Percentiles rank a stretch among this genome's conserved stretches.
phyloP scores from a whole-genome alignment of 805 yeast species.

The Candida corydali region DNA sequence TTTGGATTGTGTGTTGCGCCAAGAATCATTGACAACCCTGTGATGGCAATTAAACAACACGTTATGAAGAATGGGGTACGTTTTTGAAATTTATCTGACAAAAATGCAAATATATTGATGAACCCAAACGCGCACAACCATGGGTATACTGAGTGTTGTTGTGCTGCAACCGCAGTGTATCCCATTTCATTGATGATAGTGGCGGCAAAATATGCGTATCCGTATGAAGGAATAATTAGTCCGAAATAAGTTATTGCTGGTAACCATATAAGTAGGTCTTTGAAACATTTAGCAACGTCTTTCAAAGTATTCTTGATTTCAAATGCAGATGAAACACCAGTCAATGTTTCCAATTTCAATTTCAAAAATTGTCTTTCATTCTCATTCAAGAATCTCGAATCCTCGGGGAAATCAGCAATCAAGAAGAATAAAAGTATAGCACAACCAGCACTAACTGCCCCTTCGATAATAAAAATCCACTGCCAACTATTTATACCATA shows the following conservation, averaged over 20 bases:
- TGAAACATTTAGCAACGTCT: constrained; percentile 48
- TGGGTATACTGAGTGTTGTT: constrained; percentile 80
- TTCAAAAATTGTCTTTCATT: constrained; percentile 43
- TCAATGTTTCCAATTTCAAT: constrained; percentile 54
- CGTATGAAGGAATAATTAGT: constrained; percentile 64
- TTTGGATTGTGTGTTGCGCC: constrained; percentile 37
- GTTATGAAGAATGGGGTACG: constrained; percentile 44
- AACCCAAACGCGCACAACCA: constrained; percentile 75
- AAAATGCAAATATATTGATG: constrained; percentile 54
- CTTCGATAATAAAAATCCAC: constrained; percentile 51
- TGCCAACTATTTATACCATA: constrained; percentile 45
- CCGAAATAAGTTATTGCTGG: constrained; percentile 63
- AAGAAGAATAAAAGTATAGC: constrained; percentile 40
- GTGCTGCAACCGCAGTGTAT: constrained; percentile 68
- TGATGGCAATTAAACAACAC: constrained; percentile 31
- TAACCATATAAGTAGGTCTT: constrained; percentile 55
- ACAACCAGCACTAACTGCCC: constrained; percentile 33
- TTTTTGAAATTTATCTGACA: constrained; percentile 51
- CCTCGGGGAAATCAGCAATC: constrained; percentile 72
- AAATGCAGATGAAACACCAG: constrained; percentile 40
- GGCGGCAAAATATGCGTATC: constrained; percentile 72
- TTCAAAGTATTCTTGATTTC: constrained; percentile 42
- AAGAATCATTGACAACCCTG: constrained; percentile 54
- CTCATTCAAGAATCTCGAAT: constrained; percentile 47
- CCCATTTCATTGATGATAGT: constrained; percentile 60